Evolutionary conservation across 805 yeast species (phyloP).

Genomic region (Cyberlindnera xishuangbannaensis): DNA sequence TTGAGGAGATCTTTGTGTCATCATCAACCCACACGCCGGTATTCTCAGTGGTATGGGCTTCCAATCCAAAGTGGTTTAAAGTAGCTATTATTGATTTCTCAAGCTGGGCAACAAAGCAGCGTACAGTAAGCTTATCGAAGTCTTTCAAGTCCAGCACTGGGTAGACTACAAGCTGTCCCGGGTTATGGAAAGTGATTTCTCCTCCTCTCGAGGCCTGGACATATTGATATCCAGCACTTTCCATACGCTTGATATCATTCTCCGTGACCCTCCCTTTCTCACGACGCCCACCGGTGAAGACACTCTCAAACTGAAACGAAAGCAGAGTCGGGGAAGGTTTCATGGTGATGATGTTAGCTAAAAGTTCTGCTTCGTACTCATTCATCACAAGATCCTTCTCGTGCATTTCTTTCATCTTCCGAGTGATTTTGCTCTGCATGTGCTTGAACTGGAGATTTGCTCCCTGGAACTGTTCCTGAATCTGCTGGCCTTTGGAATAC

Average conservation of each 20-base stretch:
- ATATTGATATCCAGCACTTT: constrained; percentile 46
- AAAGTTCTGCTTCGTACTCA: constrained; percentile 40
- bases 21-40: constrained; percentile 85
- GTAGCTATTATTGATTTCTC: constrained; percentile 51
- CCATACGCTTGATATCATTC: constrained; percentile 22
- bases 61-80: constrained; percentile 35
- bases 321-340: constrained; percentile 64
- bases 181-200: constrained; percentile 93
- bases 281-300: constrained; percentile 89
- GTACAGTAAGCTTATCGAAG: constrained; percentile 50
- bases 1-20: constrained; percentile 68
- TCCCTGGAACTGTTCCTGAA: constrained; percentile 52
- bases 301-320: constrained; percentile 80
- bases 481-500: constrained; percentile 43
- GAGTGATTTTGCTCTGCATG: constrained; percentile 42
- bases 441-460: constrained; percentile 54
- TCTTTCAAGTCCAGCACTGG: constrained; percentile 66
- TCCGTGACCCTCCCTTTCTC: constrained; percentile 48
- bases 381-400: constrained; percentile 36
- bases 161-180: constrained; percentile 88
- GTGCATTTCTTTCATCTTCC: constrained; percentile 33
- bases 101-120: constrained; percentile 61
- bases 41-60: constrained; percentile 47
- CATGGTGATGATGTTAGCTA: constrained; percentile 38
- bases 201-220: constrained; percentile 91